Evolutionary conservation across 2,329 filamentous ascomycete species (phyloP), one percentile per base, ranked within the genome.

Genomic region (Fusarium bulbicola): DNA sequence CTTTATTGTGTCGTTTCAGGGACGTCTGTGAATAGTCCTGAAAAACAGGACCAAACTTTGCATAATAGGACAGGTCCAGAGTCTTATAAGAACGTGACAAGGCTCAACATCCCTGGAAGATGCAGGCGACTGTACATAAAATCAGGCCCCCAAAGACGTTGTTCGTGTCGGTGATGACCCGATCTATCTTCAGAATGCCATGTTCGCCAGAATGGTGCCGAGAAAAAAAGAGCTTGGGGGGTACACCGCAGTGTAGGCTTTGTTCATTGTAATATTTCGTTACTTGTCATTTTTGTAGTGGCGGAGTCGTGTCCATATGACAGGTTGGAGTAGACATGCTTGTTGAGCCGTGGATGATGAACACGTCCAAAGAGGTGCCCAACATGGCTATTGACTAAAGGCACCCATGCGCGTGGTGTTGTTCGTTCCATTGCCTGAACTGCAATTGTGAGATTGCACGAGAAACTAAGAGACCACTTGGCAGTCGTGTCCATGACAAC

Each of bases 341-440:
- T 49, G 15, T n/a, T 2, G 4, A 49, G 6, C 14, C 7, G 10
- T 13, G 12, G 3, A 9, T 15, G 8, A 3, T 30, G 14, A 49
- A 9, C 20, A n/a, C 14, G 10, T 12, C 28, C 4, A 16, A 49
- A n/a, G 20, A 10, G 14, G 4, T 4, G 14, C 20, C 20, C 2
- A 7, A 4, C 6, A 47, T 12, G 14, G 26, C 45, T 12, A 1
- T 8, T 6, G 6, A 47, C 6, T 4, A 16, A 30, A 12, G 4
- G 45, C 20, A 15, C 1, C 0, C 13, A 47, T 16, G 13, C 8
- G 6, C 6, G 4, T 21, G 45, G 3, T 15, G 0, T 5, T 46
- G 8, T 16, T 28, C 4, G 20, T 12, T 21, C 13, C 4, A 14
- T 11, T 21, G 1, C 3, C 13, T 15, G 20, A 21, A 3, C 26